Base-by-base conservation (phyloP, 164 flowering plant species). In the Tetracentron sinense region DNA sequence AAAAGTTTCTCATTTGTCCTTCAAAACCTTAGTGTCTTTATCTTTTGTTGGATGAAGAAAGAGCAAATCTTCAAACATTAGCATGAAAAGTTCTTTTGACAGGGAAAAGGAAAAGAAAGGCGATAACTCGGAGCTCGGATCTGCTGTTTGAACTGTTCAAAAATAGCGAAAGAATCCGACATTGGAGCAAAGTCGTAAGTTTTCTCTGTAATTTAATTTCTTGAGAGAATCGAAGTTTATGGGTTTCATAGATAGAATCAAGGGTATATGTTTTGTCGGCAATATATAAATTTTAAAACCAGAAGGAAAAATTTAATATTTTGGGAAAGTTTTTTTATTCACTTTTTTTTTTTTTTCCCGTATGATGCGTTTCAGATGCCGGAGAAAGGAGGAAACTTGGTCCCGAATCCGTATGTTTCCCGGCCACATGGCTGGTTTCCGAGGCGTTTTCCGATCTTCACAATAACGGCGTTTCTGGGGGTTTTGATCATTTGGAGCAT, bases 401-500 rank as follows among this genome's bases (percentile, higher is more conserved):
- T 62, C 28, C 21, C 58, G 20, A 28, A 53, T 15, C 47, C 62
- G 38, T 76, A 66, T 81, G 14, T 69, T 59, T 56, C 60, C 11
- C 66, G 78, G 61, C 49, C 80, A 35, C 74, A 66, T 46, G 76
- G 80, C 19, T 56, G 78, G 72, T 74, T 81, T 33, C 75, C 73
- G 14, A 75, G 81, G 81, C 62, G 84, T 31, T 75, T 81, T 56
- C 75, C 83, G 54, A 54, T 79, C 10, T 48, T 85, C n/a, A 65
- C 77, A 10, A 62, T 72, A 46, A 23, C 67, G 20, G 79, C 81
- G 50, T 74, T 81, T 63, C 26, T 86, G n/a, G 88, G 77, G 15
- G 72, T 86, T 76, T 62, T 84, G 61, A 59, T 79, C 10, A 67
- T 89, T 51, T 86, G 87, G 86, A 76, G 85, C 67, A 75, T 86